Percentiles rank a stretch among this genome's conserved stretches.
Conservation (phyloP, 768 basidiomycete species). For the Pulveroboletus sp. region DNA sequence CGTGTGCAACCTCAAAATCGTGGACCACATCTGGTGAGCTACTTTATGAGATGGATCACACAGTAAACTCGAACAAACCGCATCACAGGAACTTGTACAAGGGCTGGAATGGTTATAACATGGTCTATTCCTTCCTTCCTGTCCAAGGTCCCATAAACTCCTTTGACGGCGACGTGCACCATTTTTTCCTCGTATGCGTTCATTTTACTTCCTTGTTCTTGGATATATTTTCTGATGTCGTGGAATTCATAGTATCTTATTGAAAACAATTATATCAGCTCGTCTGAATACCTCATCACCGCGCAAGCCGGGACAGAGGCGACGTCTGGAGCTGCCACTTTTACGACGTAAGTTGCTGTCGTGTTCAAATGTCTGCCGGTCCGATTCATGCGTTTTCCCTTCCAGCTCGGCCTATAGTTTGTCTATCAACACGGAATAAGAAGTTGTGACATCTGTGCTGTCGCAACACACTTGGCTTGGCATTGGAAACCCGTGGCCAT, state of each 20-base stretch:
- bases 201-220: not conserved
- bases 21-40: conserved; percentile 49
- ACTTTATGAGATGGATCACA: not conserved
- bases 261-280: conserved; percentile 39
- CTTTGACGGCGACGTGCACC: conserved; percentile 54
- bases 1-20: conserved; percentile 40
- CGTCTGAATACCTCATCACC: conserved; percentile 55
- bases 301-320: conserved; percentile 65
- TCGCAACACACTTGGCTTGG: too few relatives aligned
- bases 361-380: not conserved
- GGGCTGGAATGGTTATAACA: conserved; percentile 53
- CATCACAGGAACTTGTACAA: conserved; percentile 48
- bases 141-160: conserved; percentile 35
- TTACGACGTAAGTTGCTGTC: conserved; percentile 48
- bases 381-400: not conserved
- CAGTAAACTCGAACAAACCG: not conserved
- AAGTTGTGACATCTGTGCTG: not conserved
- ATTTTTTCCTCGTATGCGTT: conserved; percentile 46
- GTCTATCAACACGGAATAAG: conserved; percentile 42
- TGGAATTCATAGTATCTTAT: conserved; percentile 49
- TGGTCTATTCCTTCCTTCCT: conserved; percentile 50
- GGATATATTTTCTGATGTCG: not conserved
- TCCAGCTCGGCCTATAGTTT: conserved; percentile 45
- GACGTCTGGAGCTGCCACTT: conserved; percentile 52
- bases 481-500: not conserved